Evolutionary conservation across 352 stramenopile genomes (phyloP).

Genomic region (Plasmopara halstedii): DNA sequence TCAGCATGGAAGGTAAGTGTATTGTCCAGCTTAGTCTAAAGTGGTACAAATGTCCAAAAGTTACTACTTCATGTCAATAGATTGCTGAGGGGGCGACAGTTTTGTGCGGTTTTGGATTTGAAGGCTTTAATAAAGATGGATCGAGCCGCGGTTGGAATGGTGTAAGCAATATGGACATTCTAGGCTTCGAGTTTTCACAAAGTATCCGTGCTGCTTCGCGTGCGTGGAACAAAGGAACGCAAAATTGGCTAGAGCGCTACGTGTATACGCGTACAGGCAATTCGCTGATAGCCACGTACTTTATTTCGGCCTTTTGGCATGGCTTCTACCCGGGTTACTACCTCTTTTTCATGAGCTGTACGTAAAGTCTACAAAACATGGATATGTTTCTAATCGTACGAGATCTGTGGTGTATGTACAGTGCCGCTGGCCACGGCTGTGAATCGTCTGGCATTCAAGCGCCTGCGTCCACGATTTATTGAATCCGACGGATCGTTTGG

Average conservation of each 20-base stretch:
- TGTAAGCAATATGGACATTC: slow-evolving; percentile 95
- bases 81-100: slow-evolving; percentile 76
- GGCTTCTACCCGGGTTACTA: slow-evolving; percentile 99
- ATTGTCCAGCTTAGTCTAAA: too few species aligned
- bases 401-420: slow-evolving; percentile 2
- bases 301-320: slow-evolving; percentile 95
- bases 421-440: slow-evolving; percentile 61
- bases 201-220: slow-evolving; percentile 86
- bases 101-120: slow-evolving; percentile 87
- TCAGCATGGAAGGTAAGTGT: slow-evolving; percentile 91
- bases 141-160: slow-evolving; percentile 88
- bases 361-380: slow-evolving; percentile 7
- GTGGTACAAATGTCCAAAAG: too few species aligned
- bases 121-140: slow-evolving; percentile 89
- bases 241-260: slow-evolving; percentile 95
- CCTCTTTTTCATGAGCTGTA: slow-evolving; percentile 89
- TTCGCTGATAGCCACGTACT: slow-evolving; percentile 91
- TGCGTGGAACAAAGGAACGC: slow-evolving; percentile 97
- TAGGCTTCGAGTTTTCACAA: slow-evolving; percentile 90
- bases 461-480: slow-evolving; percentile 60
- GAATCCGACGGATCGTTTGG: slow-evolving; percentile 39
- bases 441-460: slow-evolving; percentile 49
- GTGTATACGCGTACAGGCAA: slow-evolving; percentile 94
- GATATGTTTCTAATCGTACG: not conserved
- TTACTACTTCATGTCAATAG: too few species aligned